A percentile compares a stretch with the other conserved stretches of the same genome.
Evolutionary conservation across 176 grass and related monocot species (phyloP).

Genomic region (Lolium multiflorum): DNA sequence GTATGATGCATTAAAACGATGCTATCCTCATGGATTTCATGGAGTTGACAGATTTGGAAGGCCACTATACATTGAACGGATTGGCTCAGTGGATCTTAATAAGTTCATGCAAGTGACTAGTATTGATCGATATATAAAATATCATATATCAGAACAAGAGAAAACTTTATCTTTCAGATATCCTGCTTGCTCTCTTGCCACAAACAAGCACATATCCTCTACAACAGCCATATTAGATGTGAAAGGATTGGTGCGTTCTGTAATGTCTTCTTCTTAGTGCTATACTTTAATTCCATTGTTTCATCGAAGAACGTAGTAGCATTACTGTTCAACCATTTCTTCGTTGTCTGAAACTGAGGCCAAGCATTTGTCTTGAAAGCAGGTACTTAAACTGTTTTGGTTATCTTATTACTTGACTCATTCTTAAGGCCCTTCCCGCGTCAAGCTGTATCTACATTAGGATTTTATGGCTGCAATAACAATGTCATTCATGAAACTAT

Average conservation of each 20-base stretch:
- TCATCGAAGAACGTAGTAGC: slow-evolving; percentile 37
- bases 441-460: neutral
- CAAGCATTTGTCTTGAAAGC: slow-evolving; percentile 32
- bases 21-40: slow-evolving; percentile 94
- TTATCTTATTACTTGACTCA: slow-evolving; percentile 38
- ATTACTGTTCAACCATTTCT: slow-evolving; percentile 35
- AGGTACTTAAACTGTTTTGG: slow-evolving; percentile 23
- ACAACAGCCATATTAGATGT: slow-evolving; percentile 90
- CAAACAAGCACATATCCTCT: slow-evolving; percentile 79
- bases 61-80: slow-evolving; percentile 86
- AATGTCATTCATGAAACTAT: slow-evolving; percentile 38
- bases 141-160: slow-evolving; percentile 94
- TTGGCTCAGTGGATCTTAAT: slow-evolving; percentile 74
- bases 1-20: slow-evolving; percentile 77
- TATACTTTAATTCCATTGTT: slow-evolving; percentile 38
- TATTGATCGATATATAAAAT: slow-evolving; percentile 81
- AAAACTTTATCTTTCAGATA: slow-evolving; percentile 85
- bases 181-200: slow-evolving; percentile 82
- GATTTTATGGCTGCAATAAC: slow-evolving; percentile 1
- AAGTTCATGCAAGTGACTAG: slow-evolving; percentile 68
- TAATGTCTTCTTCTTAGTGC: slow-evolving; percentile 15
- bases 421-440: slow-evolving; percentile 17
- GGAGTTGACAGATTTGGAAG: slow-evolving; percentile 91
- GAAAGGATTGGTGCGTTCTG: slow-evolving; percentile 73
- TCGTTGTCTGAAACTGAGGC: slow-evolving; percentile 17